Conservation (phyloP, 1,284 basidiomycete species). For the Phylloporus gajari region DNA sequence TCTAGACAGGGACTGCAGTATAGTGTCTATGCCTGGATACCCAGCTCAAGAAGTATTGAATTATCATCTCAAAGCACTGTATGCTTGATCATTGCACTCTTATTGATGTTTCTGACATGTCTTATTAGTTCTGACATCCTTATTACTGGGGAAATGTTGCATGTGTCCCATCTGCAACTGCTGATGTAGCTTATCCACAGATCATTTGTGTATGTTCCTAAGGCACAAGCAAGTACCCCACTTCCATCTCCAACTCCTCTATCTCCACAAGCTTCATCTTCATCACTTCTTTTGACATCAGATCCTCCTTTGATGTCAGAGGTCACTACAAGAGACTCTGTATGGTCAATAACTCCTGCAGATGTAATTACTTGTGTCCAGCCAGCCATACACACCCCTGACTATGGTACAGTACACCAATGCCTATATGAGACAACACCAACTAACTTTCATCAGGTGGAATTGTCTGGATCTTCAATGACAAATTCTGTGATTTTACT, state of each 20-base stretch:
- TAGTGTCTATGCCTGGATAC: slow-evolving; percentile 1
- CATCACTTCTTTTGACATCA: background rate
- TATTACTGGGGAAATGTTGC: background rate
- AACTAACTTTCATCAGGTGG: background rate
- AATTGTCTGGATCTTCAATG: slow-evolving; percentile 10
- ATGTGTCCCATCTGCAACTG: background rate
- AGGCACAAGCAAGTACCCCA: background rate
- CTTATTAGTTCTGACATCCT: background rate
- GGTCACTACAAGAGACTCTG: background rate
- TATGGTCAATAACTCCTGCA: background rate
- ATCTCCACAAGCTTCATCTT: background rate
- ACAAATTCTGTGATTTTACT: slow-evolving; percentile 3
- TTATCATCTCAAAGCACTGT: background rate
- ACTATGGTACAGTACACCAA: background rate
- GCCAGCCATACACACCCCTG: background rate
- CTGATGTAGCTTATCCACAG: background rate
- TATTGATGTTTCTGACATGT: background rate
- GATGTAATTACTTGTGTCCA: background rate
- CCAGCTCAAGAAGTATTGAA: background rate
- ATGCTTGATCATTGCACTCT: background rate
- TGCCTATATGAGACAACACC: no score
- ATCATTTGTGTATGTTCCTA: background rate
- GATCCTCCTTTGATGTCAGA: background rate
- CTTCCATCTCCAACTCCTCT: background rate
- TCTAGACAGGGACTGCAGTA: background rate